These are phyloP conservation scores for Pichia cabralensis DNA, from an alignment of 805 yeast genomes.

Conservation along the genomic window DNA sequence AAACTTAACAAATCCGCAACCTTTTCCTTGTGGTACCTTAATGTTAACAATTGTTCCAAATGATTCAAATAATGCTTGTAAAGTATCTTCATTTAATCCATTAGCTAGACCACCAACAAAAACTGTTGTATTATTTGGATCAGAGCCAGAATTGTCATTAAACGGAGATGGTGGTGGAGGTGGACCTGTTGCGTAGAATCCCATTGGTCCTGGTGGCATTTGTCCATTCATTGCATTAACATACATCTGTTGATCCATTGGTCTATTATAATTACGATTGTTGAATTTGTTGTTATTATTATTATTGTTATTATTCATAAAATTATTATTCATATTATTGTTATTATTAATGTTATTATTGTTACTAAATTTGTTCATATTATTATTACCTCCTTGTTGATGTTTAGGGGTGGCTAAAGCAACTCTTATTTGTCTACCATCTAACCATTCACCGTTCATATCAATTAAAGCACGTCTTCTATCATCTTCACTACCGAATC, in stretches of 20 bases:
- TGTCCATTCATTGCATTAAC: neutral
- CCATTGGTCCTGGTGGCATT: too few relatives aligned
- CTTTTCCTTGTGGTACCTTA: conserved; percentile 69
- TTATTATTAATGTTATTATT: neutral
- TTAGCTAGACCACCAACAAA: conserved; percentile 59
- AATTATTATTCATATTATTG: conserved; percentile 24
- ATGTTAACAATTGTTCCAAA: conserved; percentile 64
- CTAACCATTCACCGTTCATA: conserved; percentile 75
- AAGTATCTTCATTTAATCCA: conserved; percentile 51
- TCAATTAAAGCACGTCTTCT: conserved; percentile 57
- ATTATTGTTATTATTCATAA: neutral
- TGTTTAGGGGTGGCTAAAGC: conserved; percentile 73
- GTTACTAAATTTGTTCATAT: conserved; percentile 3
- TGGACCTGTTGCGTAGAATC: too few relatives aligned
- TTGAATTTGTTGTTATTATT: neutral
- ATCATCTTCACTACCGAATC: conserved; percentile 63
- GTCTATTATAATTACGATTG: conserved; percentile 4
- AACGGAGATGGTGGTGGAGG: too few relatives aligned
- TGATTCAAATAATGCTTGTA: conserved; percentile 55
- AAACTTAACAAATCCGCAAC: conserved; percentile 71
- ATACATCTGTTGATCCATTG: conserved; percentile 10
- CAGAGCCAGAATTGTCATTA: too few relatives aligned
- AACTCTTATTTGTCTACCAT: conserved; percentile 66
- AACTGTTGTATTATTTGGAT: conserved; percentile 71
- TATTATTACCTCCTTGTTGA: conserved; percentile 17